Conservation (phyloP, 2,329 filamentous ascomycete species). For the Rugonectria rugulosa region DNA sequence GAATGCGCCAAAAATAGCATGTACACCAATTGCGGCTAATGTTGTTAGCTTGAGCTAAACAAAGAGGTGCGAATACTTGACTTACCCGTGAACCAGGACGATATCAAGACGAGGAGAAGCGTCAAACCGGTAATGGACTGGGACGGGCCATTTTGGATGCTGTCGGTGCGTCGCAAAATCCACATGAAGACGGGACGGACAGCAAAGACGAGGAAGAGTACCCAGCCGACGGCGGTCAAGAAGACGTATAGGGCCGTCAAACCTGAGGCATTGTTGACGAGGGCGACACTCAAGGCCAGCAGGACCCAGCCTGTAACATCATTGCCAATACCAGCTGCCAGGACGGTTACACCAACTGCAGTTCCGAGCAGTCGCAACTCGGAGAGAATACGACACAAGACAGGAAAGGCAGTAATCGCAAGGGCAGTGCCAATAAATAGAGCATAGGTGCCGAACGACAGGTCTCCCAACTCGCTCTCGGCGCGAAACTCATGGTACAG, state of each 20-base stretch:
- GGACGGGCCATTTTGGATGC: constrained; percentile 85
- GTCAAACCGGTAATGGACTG: constrained; percentile 86
- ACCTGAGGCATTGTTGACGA: constrained; percentile 87
- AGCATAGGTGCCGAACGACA: constrained; percentile 63
- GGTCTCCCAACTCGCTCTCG: constrained; percentile 49
- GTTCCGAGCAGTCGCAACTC: constrained; percentile 87
- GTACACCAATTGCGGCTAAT: constrained; percentile 78
- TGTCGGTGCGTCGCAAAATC: constrained; percentile 75
- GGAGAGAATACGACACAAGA: constrained; percentile 91
- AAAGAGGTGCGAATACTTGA: background rate
- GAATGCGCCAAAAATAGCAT: constrained; percentile 94
- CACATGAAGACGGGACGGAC: constrained; percentile 79
- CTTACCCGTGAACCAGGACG: constrained; percentile 80
- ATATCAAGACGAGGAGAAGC: constrained; percentile 77
- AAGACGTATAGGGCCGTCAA: constrained; percentile 86
- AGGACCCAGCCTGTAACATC: constrained; percentile 83
- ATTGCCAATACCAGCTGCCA: constrained; percentile 92
- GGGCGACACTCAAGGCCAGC: constrained; percentile 88
- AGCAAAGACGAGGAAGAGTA: constrained; percentile 75
- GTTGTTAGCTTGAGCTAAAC: background rate
- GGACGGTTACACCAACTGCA: constrained; percentile 84
- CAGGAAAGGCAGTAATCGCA: constrained; percentile 90
- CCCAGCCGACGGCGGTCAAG: constrained; percentile 76
- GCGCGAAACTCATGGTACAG: constrained; percentile 76
- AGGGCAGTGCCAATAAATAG: constrained; percentile 91